phyloP scores from a whole-genome alignment of 2,329 filamentous ascomycete species.

The Arthrobotrys megalospora region DNA sequence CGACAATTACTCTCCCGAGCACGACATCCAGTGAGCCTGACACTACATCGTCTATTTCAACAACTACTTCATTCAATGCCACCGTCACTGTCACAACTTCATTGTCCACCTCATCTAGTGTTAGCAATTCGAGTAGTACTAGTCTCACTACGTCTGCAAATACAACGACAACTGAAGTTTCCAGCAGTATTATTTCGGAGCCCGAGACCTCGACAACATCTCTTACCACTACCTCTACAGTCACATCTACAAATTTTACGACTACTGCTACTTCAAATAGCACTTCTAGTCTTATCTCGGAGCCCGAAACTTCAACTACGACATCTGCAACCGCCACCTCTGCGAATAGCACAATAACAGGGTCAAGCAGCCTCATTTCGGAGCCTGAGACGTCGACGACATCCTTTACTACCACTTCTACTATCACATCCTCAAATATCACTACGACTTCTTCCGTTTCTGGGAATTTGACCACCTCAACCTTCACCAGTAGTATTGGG shows the following conservation, averaged over 20 bases:
- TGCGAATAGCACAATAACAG: constrained; percentile 1
- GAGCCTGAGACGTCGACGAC: no score
- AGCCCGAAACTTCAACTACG: constrained; percentile 9
- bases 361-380: no score
- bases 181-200: constrained; percentile 15
- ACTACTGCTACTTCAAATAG: background rate
- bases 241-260: background rate
- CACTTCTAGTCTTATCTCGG: constrained; percentile 20
- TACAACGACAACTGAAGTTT: background rate
- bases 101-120: background rate
- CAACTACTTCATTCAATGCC: constrained; percentile 34
- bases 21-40: constrained; percentile 22
- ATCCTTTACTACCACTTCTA: background rate
- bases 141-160: background rate
- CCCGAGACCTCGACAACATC: constrained; percentile 6
- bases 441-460: background rate
- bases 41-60: constrained; percentile 1
- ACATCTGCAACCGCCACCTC: background rate
- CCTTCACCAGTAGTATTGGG: constrained; percentile 36
- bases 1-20: constrained; percentile 29
- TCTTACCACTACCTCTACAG: background rate
- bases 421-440: background rate
- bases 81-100: constrained; percentile 29
- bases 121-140: constrained; percentile 9
- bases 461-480: constrained; percentile 30